Evolutionary conservation across 257 asterid species (phyloP).

Genomic region (Haberlea rhodopensis): DNA sequence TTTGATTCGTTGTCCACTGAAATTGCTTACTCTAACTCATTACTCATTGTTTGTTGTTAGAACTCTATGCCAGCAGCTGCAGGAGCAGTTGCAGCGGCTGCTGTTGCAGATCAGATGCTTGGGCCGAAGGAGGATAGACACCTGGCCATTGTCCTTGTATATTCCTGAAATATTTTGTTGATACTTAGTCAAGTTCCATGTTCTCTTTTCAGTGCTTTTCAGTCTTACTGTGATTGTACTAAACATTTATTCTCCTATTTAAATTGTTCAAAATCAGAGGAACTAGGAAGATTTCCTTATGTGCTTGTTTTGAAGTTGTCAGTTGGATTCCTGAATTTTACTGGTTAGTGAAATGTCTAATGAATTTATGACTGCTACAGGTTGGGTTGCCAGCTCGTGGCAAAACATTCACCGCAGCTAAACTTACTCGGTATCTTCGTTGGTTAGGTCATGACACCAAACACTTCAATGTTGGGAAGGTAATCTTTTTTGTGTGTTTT

Average conservation of each 20-base stretch:
- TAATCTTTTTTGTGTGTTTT: slow-evolving; percentile 24
- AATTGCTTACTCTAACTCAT: slow-evolving; percentile 26
- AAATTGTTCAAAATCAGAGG: slow-evolving; percentile 10
- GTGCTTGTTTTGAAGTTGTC: slow-evolving; percentile 4
- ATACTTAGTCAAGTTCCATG: slow-evolving; percentile 16
- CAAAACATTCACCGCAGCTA: slow-evolving; percentile 97
- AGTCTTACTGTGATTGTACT: slow-evolving; percentile 16
- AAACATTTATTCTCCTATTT: slow-evolving; percentile 2
- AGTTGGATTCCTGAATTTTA: slow-evolving; percentile 11
- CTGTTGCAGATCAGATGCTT: slow-evolving; percentile 98
- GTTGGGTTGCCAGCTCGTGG: slow-evolving; percentile 99
- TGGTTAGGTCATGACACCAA: slow-evolving; percentile 99
- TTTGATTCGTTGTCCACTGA: not conserved
- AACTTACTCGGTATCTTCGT: slow-evolving; percentile 98
- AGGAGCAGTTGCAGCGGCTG: slow-evolving; percentile 99
- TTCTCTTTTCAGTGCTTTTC: slow-evolving; percentile 12
- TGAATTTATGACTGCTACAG: slow-evolving; percentile 40
- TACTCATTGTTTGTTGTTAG: slow-evolving; percentile 37
- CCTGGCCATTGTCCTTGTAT: slow-evolving; percentile 92
- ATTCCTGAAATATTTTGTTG: slow-evolving; percentile 14
- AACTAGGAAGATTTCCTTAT: slow-evolving; percentile 14
- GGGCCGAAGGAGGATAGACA: slow-evolving; percentile 98
- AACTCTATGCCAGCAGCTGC: slow-evolving; percentile 99
- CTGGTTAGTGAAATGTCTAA: slow-evolving; percentile 11
- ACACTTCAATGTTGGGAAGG: slow-evolving; percentile 99